Conservation (phyloP, 2,329 filamentous ascomycete genomes). For the Fusarium kyushuense region DNA sequence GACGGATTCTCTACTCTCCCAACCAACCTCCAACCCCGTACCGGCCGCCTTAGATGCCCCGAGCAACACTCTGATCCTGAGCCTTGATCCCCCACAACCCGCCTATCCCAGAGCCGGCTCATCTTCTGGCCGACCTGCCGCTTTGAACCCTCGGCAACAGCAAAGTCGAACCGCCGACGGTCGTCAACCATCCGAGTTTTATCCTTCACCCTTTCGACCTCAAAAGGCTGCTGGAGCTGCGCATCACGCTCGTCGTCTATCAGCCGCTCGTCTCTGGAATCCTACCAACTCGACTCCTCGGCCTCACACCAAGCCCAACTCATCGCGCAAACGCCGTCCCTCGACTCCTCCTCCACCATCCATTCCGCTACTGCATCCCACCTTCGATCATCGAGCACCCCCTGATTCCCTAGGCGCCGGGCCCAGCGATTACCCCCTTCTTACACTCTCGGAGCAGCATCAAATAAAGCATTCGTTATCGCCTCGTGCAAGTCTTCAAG, state of each 20-base stretch:
- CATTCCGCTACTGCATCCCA: conserved; percentile 62
- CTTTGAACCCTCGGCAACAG: conserved; percentile 35
- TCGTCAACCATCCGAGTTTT: conserved; percentile 35
- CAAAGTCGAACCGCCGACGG: conserved; percentile 22
- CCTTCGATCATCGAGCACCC: conserved; percentile 54
- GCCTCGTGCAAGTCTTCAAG: conserved; percentile 62
- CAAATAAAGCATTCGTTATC: conserved; percentile 59
- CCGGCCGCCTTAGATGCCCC: conserved; percentile 49
- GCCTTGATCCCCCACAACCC: conserved; percentile 50
- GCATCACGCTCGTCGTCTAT: conserved; percentile 56
- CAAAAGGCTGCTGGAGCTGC: conserved; percentile 49
- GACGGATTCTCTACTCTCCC: conserved; percentile 63
- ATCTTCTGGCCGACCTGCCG: conserved; percentile 35
- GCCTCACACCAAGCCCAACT: conserved; percentile 43
- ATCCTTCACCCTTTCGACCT: conserved; percentile 58
- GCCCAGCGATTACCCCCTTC: conserved; percentile 63
- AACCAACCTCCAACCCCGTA: conserved; percentile 40
- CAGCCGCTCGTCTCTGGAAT: conserved; percentile 69
- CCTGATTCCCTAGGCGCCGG: conserved; percentile 55
- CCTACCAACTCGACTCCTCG: conserved; percentile 70
- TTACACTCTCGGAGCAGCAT: conserved; percentile 63
- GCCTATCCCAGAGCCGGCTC: conserved; percentile 46
- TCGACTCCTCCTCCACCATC: conserved; percentile 67
- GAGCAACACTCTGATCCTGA: conserved; percentile 47
- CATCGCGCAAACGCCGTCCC: conserved; percentile 58